These are phyloP conservation scores for Jacaranda copaia DNA, from an alignment of 257 asterid genomes.

Conservation along the genomic window DNA sequence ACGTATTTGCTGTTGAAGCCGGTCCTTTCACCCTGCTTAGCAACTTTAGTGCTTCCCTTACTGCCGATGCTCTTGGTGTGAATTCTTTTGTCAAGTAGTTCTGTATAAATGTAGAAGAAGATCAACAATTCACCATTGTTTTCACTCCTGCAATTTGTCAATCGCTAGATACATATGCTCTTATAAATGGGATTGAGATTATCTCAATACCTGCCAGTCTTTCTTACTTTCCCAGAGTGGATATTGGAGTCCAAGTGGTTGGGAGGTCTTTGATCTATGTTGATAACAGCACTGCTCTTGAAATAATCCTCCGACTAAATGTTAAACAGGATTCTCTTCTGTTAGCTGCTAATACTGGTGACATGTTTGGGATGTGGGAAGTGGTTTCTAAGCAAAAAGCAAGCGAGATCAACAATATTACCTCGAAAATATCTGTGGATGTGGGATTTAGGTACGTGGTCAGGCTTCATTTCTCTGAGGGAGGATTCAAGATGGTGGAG, in stretches of 20 bases:
- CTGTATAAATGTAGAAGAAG: no score
- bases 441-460: conserved; percentile 50
- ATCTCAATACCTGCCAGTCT: conserved; percentile 18
- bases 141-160: conserved; percentile 6
- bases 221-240: no score
- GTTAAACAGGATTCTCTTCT: conserved; percentile 39
- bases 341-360: conserved; percentile 35
- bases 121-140: background rate
- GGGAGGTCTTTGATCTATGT: no score
- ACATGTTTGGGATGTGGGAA: conserved; percentile 45
- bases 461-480: conserved; percentile 15
- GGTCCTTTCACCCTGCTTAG: no score
- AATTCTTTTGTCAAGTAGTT: no score
- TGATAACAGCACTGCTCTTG: no score
- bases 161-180: conserved; percentile 37
- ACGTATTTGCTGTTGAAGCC: no score
- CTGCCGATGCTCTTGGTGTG: no score
- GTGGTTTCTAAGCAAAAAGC: background rate
- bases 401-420: conserved; percentile 10
- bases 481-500: conserved; percentile 35
- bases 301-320: conserved; percentile 5
- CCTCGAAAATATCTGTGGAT: conserved; percentile 47
- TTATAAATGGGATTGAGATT: no score
- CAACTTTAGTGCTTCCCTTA: no score
- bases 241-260: no score